Conservation (phyloP, 1,284 basidiomycete genomes). For the Trichosporon sp. region DNA sequence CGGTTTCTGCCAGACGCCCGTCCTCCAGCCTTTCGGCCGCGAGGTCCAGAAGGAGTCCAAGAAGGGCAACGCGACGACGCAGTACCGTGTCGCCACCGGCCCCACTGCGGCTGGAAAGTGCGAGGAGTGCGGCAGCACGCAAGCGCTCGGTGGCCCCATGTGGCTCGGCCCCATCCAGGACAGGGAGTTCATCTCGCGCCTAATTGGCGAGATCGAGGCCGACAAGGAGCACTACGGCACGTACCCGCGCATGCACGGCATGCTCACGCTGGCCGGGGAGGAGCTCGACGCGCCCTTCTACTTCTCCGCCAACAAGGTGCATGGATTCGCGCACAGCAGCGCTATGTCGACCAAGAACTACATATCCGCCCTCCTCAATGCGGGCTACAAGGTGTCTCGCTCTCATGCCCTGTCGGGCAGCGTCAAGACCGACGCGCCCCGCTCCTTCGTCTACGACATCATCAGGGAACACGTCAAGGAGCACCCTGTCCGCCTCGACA, state of each 20-base stretch:
- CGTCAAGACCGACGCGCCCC: constrained; percentile 82
- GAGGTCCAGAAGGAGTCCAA: constrained; percentile 62
- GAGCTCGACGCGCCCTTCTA: constrained; percentile 83
- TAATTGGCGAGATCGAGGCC: constrained; percentile 69
- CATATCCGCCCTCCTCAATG: constrained; percentile 85
- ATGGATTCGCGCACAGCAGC: constrained; percentile 61
- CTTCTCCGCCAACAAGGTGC: constrained; percentile 82
- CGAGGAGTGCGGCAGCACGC: constrained; percentile 69
- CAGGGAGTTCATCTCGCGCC: constrained; percentile 68
- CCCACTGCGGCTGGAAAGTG: constrained; percentile 67
- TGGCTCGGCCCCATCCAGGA: constrained; percentile 91
- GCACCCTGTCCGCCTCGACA: constrained; percentile 77
- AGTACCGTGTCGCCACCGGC: constrained; percentile 73
- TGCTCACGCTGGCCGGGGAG: constrained; percentile 89
- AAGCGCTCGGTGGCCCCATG: constrained; percentile 87
- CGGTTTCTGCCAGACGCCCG: constrained; percentile 73
- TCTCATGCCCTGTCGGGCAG: constrained; percentile 88
- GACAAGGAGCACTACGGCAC: constrained; percentile 75
- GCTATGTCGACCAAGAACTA: constrained; percentile 66
- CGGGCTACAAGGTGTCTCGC: constrained; percentile 79
- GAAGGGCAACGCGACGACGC: constrained; percentile 61
- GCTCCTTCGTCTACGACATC: constrained; percentile 75
- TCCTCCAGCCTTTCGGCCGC: constrained; percentile 76
- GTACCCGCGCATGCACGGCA: constrained; percentile 83
- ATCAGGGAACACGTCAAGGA: constrained; percentile 78